Evolutionary conservation across 2,329 filamentous ascomycete species (phyloP), one percentile per base, ranked within the genome.

Genomic region (Colletotrichum sp.): DNA sequence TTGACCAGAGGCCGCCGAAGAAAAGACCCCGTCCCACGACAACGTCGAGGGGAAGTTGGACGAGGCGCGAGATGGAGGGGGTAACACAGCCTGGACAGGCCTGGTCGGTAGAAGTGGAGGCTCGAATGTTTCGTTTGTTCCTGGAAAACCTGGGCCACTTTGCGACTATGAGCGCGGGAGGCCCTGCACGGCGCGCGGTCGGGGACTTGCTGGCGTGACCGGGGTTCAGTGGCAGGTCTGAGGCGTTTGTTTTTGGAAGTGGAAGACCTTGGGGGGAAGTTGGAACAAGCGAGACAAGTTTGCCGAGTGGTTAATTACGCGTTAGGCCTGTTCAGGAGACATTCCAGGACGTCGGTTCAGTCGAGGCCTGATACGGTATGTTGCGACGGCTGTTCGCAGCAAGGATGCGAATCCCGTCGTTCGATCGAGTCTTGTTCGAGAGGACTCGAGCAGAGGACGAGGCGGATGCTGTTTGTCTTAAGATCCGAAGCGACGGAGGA

Each of bases 181-280:
- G 72, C 66, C 74, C 71, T 76, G 75, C 75, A 76, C 75, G 75
- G 75, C 65, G 75, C 75, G 60, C 75, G 39, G 34, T 71, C 44
- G 59, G 75, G 66, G 71, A 76, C 71, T 74, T 69, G 72, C 75
- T 71, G 66, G 72, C 60, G 66, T 39, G 75, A 76, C 71, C 59
- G 36, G 75, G 71, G 65, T 66, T 26, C 32, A 65, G 39, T 75
- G 28, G 60, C 62, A 64, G 34, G 59, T 28, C 59, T 28, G 44
- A 76, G 57, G 59, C 59, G 64, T 52, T 52, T 73, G 73, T 52
- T 65, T 76, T 76, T 39, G 70, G 34, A 62, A 8, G 64, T 59
- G 52, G 49, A 16, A 65, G 39, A 34, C 57, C n/a, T 24, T 21
- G 70, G 55, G 55, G 59, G 59, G 16, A 24, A 52, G 44, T 52